Percentiles rank a stretch among this genome's conserved stretches.
Conservation (phyloP, 345 rosid genomes). For the Linum lewisii region DNA sequence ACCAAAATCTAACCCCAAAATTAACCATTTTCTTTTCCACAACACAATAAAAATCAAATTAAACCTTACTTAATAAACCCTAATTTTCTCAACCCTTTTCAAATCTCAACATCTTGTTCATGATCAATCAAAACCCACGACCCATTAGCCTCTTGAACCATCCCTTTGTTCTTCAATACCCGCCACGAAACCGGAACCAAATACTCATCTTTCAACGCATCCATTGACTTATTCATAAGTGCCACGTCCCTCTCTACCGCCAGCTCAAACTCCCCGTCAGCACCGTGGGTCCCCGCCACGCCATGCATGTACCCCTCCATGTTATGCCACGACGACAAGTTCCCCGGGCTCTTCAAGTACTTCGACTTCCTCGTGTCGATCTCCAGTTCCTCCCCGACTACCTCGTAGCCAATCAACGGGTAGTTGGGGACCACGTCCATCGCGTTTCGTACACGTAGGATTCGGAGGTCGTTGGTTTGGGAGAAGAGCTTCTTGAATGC, state of each 20-base stretch:
- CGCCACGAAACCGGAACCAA: constrained; percentile 26
- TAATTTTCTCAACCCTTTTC: too few relatives aligned
- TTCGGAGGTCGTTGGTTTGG: constrained; percentile 16
- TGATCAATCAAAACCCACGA: constrained; percentile 26
- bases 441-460: constrained; percentile 28
- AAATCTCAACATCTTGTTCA: neutral
- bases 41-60: too few relatives aligned
- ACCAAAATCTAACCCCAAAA: too few relatives aligned
- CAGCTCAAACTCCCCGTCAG: constrained; percentile 14
- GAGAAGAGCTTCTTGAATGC: constrained; percentile 20
- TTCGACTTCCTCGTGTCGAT: constrained; percentile 32
- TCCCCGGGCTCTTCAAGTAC: constrained; percentile 17
- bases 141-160: constrained; percentile 28
- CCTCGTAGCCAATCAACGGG: constrained; percentile 13
- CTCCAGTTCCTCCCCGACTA: constrained; percentile 26
- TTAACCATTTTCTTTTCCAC: too few relatives aligned
- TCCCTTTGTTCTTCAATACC: constrained; percentile 23
- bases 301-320: constrained; percentile 36
- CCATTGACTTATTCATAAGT: constrained; percentile 21
- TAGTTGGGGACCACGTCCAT: constrained; percentile 25
- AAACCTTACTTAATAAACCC: too few relatives aligned
- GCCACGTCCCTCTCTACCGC: constrained; percentile 22
- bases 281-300: constrained; percentile 24
- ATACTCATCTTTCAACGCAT: constrained; percentile 28
- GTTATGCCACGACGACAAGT: constrained; percentile 11